Conservation (phyloP, 768 basidiomycete genomes). For the Dacryopinax primogenitus region DNA sequence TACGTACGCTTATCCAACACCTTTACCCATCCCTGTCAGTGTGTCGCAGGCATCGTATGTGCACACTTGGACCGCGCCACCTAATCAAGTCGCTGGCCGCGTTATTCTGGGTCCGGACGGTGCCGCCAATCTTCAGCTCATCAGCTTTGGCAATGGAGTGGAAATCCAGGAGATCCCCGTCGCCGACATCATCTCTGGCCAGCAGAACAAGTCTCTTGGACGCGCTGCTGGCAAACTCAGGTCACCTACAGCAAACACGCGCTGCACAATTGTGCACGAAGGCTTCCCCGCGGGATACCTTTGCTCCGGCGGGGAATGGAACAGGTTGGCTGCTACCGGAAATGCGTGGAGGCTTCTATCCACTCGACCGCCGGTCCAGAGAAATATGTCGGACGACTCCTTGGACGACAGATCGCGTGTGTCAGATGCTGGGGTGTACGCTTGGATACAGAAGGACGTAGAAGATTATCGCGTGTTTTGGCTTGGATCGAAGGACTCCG, state of each 20-base stretch:
- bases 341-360: background rate
- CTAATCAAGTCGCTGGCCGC: constrained; percentile 28
- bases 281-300: constrained; percentile 54
- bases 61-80: constrained; percentile 24
- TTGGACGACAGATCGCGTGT: background rate
- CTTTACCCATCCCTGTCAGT: constrained; percentile 46
- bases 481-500: constrained; percentile 36
- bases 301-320: constrained; percentile 40
- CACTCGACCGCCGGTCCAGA: background rate
- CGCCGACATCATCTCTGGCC: constrained; percentile 30
- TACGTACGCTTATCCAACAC: constrained; percentile 55
- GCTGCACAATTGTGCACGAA: constrained; percentile 47
- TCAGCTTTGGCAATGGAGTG: constrained; percentile 56
- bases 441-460: constrained; percentile 58
- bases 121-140: constrained; percentile 39
- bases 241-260: constrained; percentile 34
- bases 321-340: constrained; percentile 19
- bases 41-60: constrained; percentile 18
- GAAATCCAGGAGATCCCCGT: constrained; percentile 60
- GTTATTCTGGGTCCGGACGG: background rate
- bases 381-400: background rate
- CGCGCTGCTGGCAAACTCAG: constrained; percentile 33
- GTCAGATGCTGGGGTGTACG: constrained; percentile 45
- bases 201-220: constrained; percentile 8
- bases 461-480: constrained; percentile 75